Conservation (phyloP, 2,329 filamentous ascomycete genomes). For the Talaromyces sp. region DNA sequence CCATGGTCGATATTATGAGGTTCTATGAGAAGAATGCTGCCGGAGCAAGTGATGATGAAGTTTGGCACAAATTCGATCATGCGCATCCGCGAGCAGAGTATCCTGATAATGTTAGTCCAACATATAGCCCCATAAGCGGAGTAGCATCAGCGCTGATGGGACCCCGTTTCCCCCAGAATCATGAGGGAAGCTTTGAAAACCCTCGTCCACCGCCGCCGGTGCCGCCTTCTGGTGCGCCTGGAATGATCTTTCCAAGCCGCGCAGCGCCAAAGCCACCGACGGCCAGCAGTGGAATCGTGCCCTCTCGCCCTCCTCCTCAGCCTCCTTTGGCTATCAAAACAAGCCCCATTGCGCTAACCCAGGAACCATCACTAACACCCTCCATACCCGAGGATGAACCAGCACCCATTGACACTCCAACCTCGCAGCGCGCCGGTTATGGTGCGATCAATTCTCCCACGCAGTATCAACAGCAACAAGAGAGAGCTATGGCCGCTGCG, state of each 20-base stretch:
- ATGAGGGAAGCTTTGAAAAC: constrained; percentile 95
- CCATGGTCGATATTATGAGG: constrained; percentile 89
- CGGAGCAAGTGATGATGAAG: constrained; percentile 64
- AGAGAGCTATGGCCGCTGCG: constrained; percentile 73
- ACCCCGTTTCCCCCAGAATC: constrained; percentile 81
- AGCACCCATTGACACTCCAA: constrained; percentile 28
- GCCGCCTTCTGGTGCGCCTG: constrained; percentile 49
- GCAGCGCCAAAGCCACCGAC: constrained; percentile 83
- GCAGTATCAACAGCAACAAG: constrained; percentile 66
- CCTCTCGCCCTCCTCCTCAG: constrained; percentile 40
- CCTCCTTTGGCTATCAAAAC: constrained; percentile 22
- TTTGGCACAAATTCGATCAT: constrained; percentile 95
- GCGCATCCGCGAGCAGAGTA: constrained; percentile 55
- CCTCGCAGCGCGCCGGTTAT: constrained; percentile 11
- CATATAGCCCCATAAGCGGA: constrained; percentile 44
- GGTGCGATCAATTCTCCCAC: constrained; percentile 33
- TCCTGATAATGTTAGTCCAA: constrained; percentile 38
- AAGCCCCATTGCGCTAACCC: constrained; percentile 37
- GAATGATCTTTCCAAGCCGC: constrained; percentile 67
- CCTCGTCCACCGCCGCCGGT: constrained; percentile 88
- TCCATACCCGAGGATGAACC: constrained; percentile 51
- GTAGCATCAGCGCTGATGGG: constrained; percentile 57
- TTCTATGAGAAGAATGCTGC: constrained; percentile 96
- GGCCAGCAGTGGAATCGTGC: constrained; percentile 28
- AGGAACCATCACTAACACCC: constrained; percentile 51